A percentile compares a stretch with the other conserved stretches of the same genome.
Evolutionary conservation across 805 yeast species (phyloP).

Genomic region (Wickerhamiella azyma): DNA sequence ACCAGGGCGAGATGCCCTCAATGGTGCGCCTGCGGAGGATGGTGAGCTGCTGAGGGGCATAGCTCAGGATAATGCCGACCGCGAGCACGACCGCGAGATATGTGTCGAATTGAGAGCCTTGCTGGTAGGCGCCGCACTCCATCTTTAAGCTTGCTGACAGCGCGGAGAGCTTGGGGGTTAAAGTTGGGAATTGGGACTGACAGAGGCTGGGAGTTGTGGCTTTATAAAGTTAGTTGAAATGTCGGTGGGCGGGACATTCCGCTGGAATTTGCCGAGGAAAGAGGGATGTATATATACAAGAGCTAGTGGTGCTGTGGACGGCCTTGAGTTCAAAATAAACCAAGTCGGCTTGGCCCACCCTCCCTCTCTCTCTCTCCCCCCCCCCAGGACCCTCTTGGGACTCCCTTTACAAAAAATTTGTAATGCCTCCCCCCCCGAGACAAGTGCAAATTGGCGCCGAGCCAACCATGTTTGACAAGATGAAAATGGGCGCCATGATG

Average conservation of each 20-base stretch:
- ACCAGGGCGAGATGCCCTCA: slow-evolving; percentile 67
- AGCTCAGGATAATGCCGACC: slow-evolving; percentile 53
- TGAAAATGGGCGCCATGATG: slow-evolving; percentile 98
- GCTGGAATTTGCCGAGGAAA: too few relatives aligned
- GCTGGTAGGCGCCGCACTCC: slow-evolving; percentile 8
- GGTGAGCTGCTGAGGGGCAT: slow-evolving; percentile 60
- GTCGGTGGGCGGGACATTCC: too few relatives aligned
- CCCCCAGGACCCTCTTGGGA: too few relatives aligned
- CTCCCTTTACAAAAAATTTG: not conserved
- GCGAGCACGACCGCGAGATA: slow-evolving; percentile 41
- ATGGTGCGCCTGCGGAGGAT: slow-evolving; percentile 46
- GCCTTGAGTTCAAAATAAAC: too few relatives aligned
- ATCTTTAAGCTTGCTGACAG: not conserved
- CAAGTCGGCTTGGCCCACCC: too few relatives aligned
- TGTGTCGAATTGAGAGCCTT: slow-evolving; percentile 28
- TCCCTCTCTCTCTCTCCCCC: too few relatives aligned
- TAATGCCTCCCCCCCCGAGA: slow-evolving; percentile 24
- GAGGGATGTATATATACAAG: too few relatives aligned
- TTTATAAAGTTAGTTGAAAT: too few relatives aligned
- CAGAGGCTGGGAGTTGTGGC: too few relatives aligned
- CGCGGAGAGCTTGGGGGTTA: not conserved
- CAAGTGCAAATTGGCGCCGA: slow-evolving; percentile 20
- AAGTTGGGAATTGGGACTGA: not conserved
- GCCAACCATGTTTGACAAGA: slow-evolving; percentile 86
- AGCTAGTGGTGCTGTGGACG: too few relatives aligned